Base-by-base conservation (phyloP, 805 yeast species). In the Cyberlindnera xishuangbannaensis region DNA sequence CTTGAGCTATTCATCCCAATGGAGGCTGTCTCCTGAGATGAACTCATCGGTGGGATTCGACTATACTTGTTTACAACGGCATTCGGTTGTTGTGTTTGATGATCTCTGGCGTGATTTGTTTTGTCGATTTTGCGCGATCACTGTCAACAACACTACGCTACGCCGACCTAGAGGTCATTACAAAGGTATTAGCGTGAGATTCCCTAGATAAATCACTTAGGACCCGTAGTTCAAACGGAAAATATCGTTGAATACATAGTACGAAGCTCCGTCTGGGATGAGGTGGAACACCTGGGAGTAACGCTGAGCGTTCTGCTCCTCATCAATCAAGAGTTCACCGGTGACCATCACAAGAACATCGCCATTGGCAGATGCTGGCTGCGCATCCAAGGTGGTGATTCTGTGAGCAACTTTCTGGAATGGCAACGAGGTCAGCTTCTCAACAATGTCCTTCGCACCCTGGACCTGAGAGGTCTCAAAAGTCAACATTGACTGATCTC, bases 311-410 rank as follows among this genome's bases (percentile, higher is more conserved):
- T 86, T 87, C 58, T 79, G 83, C 69, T 92, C 97, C 44, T 90
- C 97, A 59, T 92, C 98, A 44, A 70, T 64, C 51, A 87, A 64
- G 47, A 92, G 73, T 62, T 85, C 96, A 44, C 98, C 98, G 35
- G 98, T 92, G 51, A 92, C 97, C 92, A 92, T 81, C 34, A 90
- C 97, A 51, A 92, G 71, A 36, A 92, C 95, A 58, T 90, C 97
- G 43, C 92, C 90, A 50, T 69, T 75, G 39, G 95, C 85, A 37
- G 95, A 82, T 24, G 94, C 95, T 31, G 98, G 98, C 67, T 92
- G 98, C 28, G 97, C 97, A 55, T 92, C 97, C 56, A 92, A 73
- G 27, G 97, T 90, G 35, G 95, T 79, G 56, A 92, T 82, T 67
- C 94, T 75, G 69, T 92, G 99, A 31, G 76, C 81, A 37, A 92